Evolutionary conservation across 2,329 filamentous ascomycete species (phyloP).

Genomic region (Hymenoscyphus repandus): DNA sequence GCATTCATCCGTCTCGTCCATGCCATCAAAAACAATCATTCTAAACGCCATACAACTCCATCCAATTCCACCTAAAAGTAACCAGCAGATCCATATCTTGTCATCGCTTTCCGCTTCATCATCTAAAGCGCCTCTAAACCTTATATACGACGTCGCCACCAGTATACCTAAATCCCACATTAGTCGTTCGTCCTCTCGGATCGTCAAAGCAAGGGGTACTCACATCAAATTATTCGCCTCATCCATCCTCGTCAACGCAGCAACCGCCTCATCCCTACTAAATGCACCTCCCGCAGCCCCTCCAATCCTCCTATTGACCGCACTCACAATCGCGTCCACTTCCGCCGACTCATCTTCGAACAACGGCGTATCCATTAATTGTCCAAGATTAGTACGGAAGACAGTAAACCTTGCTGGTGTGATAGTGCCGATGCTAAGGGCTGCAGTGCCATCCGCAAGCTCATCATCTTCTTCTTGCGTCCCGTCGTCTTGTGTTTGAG

Average conservation of each 20-base stretch:
- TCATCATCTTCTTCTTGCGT: conserved; percentile 26
- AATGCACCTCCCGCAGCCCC: conserved; percentile 54
- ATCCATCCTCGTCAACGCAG: conserved; percentile 75
- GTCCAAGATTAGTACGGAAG: conserved; percentile 79
- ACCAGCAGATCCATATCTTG: too few relatives aligned
- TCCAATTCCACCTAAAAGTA: too few relatives aligned
- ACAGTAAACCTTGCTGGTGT: conserved; percentile 57
- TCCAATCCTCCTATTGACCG: conserved; percentile 70
- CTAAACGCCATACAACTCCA: background rate
- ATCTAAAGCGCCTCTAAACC: conserved; percentile 45
- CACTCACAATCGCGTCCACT: conserved; percentile 67
- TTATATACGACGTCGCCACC: conserved; percentile 65
- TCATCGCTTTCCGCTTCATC: background rate
- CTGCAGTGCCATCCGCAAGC: conserved; percentile 25
- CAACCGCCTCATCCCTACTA: conserved; percentile 63
- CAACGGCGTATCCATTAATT: conserved; percentile 73
- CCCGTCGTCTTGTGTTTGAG: conserved; percentile 24
- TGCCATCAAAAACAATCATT: background rate
- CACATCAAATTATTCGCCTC: conserved; percentile 89
- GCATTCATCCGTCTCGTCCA: too few relatives aligned
- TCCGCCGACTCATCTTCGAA: conserved; percentile 83
- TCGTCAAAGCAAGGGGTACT: conserved; percentile 37
- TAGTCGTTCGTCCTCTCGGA: conserved; percentile 2
- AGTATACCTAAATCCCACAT: conserved; percentile 42
- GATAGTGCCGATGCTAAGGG: conserved; percentile 21